Conservation (phyloP, 768 basidiomycete species). For the Chalciporus piperatus region DNA sequence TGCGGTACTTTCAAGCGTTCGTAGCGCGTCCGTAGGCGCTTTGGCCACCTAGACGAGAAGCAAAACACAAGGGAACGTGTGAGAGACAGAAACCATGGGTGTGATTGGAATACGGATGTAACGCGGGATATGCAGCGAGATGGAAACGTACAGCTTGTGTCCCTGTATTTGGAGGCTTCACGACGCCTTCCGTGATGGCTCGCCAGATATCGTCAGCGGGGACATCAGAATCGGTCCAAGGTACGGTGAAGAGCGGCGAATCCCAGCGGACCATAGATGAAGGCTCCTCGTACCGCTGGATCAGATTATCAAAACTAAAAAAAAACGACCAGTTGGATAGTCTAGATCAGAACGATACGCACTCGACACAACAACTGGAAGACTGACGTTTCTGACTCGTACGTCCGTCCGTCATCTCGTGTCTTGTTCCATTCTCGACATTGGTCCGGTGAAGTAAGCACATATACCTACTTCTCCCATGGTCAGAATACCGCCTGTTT, state of each 20-base stretch:
- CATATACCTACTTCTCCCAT: slow-evolving; percentile 55
- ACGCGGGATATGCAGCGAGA: background rate
- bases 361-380: slow-evolving; percentile 6
- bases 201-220: slow-evolving; percentile 76
- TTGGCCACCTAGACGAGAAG: slow-evolving; percentile 56
- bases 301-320: slow-evolving; percentile 36
- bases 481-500: slow-evolving; percentile 2
- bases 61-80: background rate
- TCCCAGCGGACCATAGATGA: slow-evolving; percentile 99
- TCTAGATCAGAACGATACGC: background rate
- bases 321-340: background rate
- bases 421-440: slow-evolving; percentile 74
- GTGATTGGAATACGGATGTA: background rate
- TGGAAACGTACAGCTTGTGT: slow-evolving; percentile 59
- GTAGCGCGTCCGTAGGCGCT: slow-evolving; percentile 86
- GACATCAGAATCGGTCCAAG: slow-evolving; percentile 67
- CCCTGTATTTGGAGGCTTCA: slow-evolving; percentile 88
- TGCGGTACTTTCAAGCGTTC: slow-evolving; percentile 78
- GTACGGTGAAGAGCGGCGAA: slow-evolving; percentile 85
- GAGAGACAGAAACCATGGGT: background rate
- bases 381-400: slow-evolving; percentile 71
- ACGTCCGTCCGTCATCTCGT: slow-evolving; percentile 48
- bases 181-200: slow-evolving; percentile 69
- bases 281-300: slow-evolving; percentile 92
- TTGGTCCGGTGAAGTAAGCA: slow-evolving; percentile 69